A percentile compares a stretch with the other conserved stretches of the same genome.
Conservation (phyloP, 768 basidiomycete genomes). For the Inosperma sp. region DNA sequence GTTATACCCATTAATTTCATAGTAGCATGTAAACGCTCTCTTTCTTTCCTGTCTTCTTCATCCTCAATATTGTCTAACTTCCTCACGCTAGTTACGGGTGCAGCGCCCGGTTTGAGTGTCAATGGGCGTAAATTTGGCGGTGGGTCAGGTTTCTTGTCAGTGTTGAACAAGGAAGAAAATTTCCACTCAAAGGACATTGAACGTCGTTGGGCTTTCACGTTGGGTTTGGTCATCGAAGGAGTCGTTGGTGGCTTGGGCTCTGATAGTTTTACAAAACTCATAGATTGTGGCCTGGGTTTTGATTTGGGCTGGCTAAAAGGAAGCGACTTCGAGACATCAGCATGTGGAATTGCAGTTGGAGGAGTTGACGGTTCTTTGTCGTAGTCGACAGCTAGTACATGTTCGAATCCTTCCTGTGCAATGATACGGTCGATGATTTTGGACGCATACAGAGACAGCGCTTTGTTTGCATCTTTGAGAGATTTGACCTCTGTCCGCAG, state of each 20-base stretch:
- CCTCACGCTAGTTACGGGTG: conserved; percentile 52
- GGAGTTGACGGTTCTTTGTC: conserved; percentile 55
- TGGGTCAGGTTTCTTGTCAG: conserved; percentile 62
- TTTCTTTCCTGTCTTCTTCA: conserved; percentile 83
- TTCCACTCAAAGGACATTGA: conserved; percentile 87
- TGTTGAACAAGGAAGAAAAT: conserved; percentile 64
- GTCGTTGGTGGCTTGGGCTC: conserved; percentile 13
- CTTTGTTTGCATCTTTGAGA: conserved; percentile 94
- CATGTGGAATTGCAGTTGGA: conserved; percentile 33
- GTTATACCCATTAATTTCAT: conserved; percentile 91
- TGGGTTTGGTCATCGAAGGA: conserved; percentile 16
- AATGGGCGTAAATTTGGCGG: conserved; percentile 55
- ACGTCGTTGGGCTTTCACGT: conserved; percentile 53
- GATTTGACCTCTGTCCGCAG: conserved; percentile 84
- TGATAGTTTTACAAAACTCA: conserved; percentile 36
- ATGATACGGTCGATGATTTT: conserved; percentile 99
- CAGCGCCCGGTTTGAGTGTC: conserved; percentile 64
- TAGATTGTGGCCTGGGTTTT: conserved; percentile 57
- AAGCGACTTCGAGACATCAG: conserved; percentile 27
- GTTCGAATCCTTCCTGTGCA: conserved; percentile 93
- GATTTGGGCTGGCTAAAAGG: conserved; percentile 37
- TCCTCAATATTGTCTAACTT: conserved; percentile 88
- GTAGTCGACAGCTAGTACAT: conserved; percentile 91
- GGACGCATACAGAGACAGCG: conserved; percentile 88
- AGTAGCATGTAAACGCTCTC: conserved; percentile 83